Percentiles rank a stretch among this genome's conserved stretches.
Conservation (phyloP, 768 basidiomycete species). For the Tylopilus sp. region DNA sequence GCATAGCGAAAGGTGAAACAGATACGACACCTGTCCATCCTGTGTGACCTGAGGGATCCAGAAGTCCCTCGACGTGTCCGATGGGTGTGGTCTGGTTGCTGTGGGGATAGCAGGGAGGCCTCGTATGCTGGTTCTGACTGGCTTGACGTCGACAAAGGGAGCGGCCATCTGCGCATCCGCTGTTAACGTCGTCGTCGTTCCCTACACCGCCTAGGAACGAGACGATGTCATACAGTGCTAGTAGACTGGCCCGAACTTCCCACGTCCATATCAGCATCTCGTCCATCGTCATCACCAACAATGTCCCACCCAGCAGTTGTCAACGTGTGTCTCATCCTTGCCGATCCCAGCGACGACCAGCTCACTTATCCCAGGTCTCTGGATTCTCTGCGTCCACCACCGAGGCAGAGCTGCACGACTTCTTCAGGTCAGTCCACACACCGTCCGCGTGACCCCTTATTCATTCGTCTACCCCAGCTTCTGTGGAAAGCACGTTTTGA, state of each 20-base stretch:
- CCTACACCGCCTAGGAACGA: conserved; percentile 5
- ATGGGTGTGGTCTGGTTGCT: background rate
- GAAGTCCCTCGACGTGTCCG: conserved; percentile 55
- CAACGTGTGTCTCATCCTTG: conserved; percentile 33
- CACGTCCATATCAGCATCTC: conserved; percentile 5
- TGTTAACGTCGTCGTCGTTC: conserved; percentile 11
- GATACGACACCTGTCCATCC: conserved; percentile 67
- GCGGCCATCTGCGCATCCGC: conserved; percentile 20
- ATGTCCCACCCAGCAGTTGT: conserved; percentile 25
- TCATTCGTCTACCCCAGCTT: conserved; percentile 46
- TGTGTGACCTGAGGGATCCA: conserved; percentile 87
- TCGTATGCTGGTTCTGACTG: conserved; percentile 22
- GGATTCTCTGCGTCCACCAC: conserved; percentile 65
- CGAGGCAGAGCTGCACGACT: conserved; percentile 67
- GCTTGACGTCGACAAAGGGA: conserved; percentile 6
- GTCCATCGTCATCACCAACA: background rate
- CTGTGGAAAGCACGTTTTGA: conserved; percentile 69
- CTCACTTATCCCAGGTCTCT: conserved; percentile 51
- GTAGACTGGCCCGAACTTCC: conserved; percentile 1
- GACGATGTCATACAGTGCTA: conserved; percentile 10
- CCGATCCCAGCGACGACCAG: background rate
- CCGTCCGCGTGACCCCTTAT: background rate
- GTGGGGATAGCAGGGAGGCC: conserved; percentile 29
- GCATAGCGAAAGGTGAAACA: background rate
- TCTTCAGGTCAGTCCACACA: conserved; percentile 63